Evolutionary conservation across 139 green algal genomes (phyloP).

Genomic region (Chlorella sorokiniana): DNA sequence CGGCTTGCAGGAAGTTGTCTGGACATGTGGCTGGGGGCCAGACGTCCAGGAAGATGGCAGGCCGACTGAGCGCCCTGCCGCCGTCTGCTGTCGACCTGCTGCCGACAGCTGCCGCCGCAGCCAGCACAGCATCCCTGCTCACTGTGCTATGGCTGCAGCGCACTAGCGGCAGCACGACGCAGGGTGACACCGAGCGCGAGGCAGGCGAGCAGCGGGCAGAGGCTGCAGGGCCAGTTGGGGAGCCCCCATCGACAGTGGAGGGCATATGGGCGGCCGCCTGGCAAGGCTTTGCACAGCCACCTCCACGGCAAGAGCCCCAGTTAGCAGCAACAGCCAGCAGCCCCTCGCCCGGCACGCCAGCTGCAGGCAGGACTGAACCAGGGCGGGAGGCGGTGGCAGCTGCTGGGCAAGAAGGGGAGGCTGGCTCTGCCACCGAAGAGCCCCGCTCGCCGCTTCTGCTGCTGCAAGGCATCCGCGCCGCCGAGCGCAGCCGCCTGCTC

Average conservation of each 20-base stretch:
- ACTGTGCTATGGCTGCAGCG: background rate
- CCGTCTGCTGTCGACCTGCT: background rate
- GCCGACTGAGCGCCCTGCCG: slow-evolving; percentile 2
- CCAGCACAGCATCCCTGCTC: background rate
- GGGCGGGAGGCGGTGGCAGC: background rate
- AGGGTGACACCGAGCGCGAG: too few relatives aligned
- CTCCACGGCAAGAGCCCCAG: background rate
- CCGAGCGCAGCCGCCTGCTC: slow-evolving; percentile 36
- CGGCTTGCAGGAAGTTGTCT: too few relatives aligned
- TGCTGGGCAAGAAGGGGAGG: background rate
- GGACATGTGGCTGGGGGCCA: too few relatives aligned
- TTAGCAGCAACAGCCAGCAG: background rate
- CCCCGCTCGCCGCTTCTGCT: slow-evolving; percentile 21
- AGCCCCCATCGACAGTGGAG: background rate
- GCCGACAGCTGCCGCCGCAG: slow-evolving; percentile 14
- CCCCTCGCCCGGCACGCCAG: background rate
- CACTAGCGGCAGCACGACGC: too few relatives aligned
- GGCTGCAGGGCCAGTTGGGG: background rate
- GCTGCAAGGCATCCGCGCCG: slow-evolving; percentile 40
- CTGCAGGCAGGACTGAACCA: background rate
- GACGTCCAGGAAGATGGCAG: too few relatives aligned
- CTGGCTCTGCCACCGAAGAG: too few relatives aligned
- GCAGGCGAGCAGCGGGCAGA: too few relatives aligned
- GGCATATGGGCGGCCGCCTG: background rate
- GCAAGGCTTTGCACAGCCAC: background rate